A percentile compares a stretch with the other conserved stretches of the same genome.
phyloP scores from a whole-genome alignment of 495 filamentous ascomycete species.

The Aspergillus panamensis region DNA sequence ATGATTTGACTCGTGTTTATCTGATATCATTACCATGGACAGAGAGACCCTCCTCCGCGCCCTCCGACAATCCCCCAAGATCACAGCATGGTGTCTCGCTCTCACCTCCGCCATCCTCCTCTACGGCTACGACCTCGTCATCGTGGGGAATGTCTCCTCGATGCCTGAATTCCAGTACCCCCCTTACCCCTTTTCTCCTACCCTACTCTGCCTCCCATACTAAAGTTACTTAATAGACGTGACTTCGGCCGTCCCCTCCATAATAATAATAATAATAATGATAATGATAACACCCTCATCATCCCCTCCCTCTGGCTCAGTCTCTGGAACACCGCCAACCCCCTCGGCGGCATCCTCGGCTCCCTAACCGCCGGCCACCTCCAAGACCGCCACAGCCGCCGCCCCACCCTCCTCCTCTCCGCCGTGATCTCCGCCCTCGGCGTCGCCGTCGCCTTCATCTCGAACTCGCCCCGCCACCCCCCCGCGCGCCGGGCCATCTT shows the following conservation, averaged over 20 bases:
- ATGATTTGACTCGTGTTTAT: too few species aligned
- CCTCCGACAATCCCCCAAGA: slow-evolving; percentile 19
- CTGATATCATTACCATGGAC: too few species aligned
- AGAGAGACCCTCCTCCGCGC: slow-evolving; percentile 1
- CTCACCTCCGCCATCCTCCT: slow-evolving; percentile 38
- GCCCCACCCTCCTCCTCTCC: slow-evolving; percentile 32
- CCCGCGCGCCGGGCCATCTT: slow-evolving; percentile 30
- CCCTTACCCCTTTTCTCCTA: not conserved
- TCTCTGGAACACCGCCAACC: slow-evolving; percentile 41
- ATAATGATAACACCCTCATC: slow-evolving; percentile 28
- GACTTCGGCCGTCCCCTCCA: slow-evolving; percentile 34
- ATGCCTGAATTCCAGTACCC: slow-evolving; percentile 43
- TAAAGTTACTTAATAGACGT: slow-evolving; percentile 19
- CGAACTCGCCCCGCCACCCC: slow-evolving; percentile 27
- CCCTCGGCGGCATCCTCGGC: slow-evolving; percentile 43
- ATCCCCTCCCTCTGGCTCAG: slow-evolving; percentile 47
- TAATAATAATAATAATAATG: not conserved
- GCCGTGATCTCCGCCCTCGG: slow-evolving; percentile 37
- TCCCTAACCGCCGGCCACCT: slow-evolving; percentile 34
- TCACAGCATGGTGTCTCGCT: slow-evolving; percentile 30
- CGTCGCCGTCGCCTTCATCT: slow-evolving; percentile 35
- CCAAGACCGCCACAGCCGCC: slow-evolving; percentile 43
- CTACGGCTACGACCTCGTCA: slow-evolving; percentile 49
- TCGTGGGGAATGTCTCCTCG: slow-evolving; percentile 44
- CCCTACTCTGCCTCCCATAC: too few species aligned